These are phyloP conservation scores for Sordariomycetes sp. DNA, from an alignment of 2,329 filamentous ascomycete species.

Conservation along the genomic window DNA sequence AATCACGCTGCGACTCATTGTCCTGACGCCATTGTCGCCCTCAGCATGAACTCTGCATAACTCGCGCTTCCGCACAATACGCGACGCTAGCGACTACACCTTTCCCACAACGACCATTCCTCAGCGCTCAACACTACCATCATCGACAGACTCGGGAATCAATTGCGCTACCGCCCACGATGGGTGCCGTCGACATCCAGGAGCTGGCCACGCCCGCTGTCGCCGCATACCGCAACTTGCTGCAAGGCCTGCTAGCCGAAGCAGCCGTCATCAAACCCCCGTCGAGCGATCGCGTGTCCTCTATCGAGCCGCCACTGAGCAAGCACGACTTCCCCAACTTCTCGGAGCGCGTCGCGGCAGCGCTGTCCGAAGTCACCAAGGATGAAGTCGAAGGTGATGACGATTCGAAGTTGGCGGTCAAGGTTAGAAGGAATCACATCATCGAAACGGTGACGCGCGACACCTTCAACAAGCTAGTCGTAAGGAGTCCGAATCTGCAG, in stretches of 20 bases:
- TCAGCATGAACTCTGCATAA: not conserved
- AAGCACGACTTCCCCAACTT: slow-evolving; percentile 55
- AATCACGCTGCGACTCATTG: no score
- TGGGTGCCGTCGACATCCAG: slow-evolving; percentile 39
- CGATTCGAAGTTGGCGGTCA: slow-evolving; percentile 26
- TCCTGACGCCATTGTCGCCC: not conserved
- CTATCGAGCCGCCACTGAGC: slow-evolving; percentile 66
- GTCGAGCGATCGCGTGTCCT: slow-evolving; percentile 22
- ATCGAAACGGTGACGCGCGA: slow-evolving; percentile 79
- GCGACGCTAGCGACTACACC: not conserved
- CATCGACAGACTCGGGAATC: no score
- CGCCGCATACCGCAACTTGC: slow-evolving; percentile 39
- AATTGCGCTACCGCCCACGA: slow-evolving; percentile 16
- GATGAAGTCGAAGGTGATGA: slow-evolving; percentile 19
- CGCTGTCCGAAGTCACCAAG: slow-evolving; percentile 12
- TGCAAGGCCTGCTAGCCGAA: slow-evolving; percentile 48
- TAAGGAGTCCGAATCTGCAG: slow-evolving; percentile 33
- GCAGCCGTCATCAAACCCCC: slow-evolving; percentile 46
- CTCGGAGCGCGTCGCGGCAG: slow-evolving; percentile 31
- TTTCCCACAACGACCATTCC: no score
- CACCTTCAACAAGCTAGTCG: slow-evolving; percentile 70
- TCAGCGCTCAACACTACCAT: no score
- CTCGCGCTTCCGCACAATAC: not conserved
- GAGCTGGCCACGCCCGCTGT: slow-evolving; percentile 44
- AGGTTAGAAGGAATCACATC: slow-evolving; percentile 51